Base-by-base conservation (phyloP, 2,329 filamentous ascomycete species). In the Colletotrichum phormii region DNA sequence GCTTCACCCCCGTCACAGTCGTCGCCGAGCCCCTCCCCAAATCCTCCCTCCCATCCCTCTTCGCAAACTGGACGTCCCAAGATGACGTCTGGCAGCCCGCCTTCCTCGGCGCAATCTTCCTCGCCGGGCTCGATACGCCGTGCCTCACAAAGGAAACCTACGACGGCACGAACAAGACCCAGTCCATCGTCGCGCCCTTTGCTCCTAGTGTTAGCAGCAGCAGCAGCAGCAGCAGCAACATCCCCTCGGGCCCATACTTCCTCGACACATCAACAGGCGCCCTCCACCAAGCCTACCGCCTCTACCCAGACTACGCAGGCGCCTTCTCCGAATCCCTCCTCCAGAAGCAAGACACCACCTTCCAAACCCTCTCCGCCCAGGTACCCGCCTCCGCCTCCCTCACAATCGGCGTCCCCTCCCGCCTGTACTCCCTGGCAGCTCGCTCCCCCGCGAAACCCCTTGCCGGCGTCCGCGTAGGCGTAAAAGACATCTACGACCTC, bases 401-500 rank as follows among this genome's bases (percentile, higher is more conserved):
- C 22, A 81, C 81, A 26, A 76, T 87, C 37, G 85, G 69, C 76
- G 90, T 92, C 0, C 90, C 90, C 4, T 92, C 89, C 7, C 84
- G 90, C 11, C 81, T 92, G 0, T 91, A 91, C 80, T 90, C 37
- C 8, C 15, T 42, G 15, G 1, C 84, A 79, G 86, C 84, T 2
- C 86, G 84, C 58, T 89, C 87, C 0, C 76, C 79, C 0, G 82
- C 85, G n/a, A 86, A 89, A 76, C 90, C 90, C 0, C 82, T 93
- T 0, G 87, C 89, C 5, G 90, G 91, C 22, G 86, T 91, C 4
- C 85, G 91, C 22, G 78, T 92, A 0, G 90, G 86, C 0, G 84
- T 92, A 67, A 93, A 93, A 78, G 91, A 93, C 75, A 89, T 91
- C 59, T 90, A 86, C 76, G 84, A 90, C 74, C 79, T 92, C 51